Percentiles rank a stretch among this genome's conserved stretches.
Evolutionary conservation across 2,329 filamentous ascomycete genomes (phyloP).

Genomic region (Fusarium irregulare): DNA sequence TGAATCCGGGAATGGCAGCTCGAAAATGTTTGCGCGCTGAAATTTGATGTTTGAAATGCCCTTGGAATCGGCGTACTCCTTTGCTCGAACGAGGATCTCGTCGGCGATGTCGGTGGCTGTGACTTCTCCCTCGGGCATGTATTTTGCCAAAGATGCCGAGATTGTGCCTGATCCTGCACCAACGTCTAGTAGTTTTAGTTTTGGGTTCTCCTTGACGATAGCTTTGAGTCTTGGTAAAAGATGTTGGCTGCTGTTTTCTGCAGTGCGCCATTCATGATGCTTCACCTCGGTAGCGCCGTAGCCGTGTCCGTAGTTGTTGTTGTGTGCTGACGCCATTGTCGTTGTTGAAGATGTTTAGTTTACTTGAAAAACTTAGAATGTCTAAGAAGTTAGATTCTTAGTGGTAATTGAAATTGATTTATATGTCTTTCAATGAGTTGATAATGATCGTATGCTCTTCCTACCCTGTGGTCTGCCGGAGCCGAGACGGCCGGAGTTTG

Average conservation of each 20-base stretch:
- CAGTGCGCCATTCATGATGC: slow-evolving; percentile 55
- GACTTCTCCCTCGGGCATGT: slow-evolving; percentile 54
- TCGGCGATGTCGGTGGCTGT: slow-evolving; percentile 49
- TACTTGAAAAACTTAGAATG: no score
- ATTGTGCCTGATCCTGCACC: slow-evolving; percentile 64
- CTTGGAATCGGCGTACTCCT: slow-evolving; percentile 34
- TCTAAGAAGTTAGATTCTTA: neutral
- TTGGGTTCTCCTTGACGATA: slow-evolving; percentile 42
- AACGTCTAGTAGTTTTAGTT: slow-evolving; percentile 58
- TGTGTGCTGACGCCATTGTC: slow-evolving; percentile 42
- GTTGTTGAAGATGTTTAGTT: neutral
- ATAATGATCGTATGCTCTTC: neutral
- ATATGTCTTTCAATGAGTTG: neutral
- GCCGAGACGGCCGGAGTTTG: slow-evolving; percentile 7
- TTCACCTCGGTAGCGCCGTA: slow-evolving; percentile 43
- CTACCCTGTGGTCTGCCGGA: slow-evolving; percentile 10
- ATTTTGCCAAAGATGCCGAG: slow-evolving; percentile 55
- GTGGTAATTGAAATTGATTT: neutral
- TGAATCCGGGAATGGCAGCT: slow-evolving; percentile 54
- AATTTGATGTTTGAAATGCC: slow-evolving; percentile 46
- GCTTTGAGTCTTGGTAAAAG: slow-evolving; percentile 54
- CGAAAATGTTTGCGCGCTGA: slow-evolving; percentile 45
- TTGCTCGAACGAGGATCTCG: slow-evolving; percentile 47
- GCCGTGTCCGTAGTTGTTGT: slow-evolving; percentile 44
- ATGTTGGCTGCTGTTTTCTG: slow-evolving; percentile 57